Conservation (phyloP, 257 asterid genomes). For the Solanum phureja region DNA sequence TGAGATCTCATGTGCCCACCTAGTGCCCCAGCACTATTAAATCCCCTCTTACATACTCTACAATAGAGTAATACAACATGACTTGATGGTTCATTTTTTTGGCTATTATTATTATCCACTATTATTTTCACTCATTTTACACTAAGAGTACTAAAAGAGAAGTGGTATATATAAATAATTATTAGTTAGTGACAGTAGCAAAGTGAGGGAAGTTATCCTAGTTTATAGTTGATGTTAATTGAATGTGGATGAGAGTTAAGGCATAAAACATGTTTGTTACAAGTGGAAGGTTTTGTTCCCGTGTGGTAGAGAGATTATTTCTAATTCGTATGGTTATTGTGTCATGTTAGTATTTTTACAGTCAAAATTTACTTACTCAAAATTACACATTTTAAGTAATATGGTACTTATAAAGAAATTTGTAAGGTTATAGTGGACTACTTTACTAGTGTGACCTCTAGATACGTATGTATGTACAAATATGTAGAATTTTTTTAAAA, state of each 20-base stretch:
- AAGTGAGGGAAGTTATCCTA: slow-evolving; percentile 41
- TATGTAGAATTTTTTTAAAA: too few species aligned
- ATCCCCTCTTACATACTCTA: slow-evolving; percentile 32
- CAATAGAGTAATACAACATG: slow-evolving; percentile 23
- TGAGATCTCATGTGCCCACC: slow-evolving; percentile 68
- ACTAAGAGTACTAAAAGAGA: neutral
- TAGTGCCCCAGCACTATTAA: slow-evolving; percentile 40
- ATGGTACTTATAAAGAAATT: neutral
- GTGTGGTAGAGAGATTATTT: slow-evolving; percentile 26
- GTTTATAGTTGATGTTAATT: slow-evolving; percentile 42
- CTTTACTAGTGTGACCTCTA: neutral
- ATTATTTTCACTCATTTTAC: neutral
- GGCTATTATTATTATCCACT: slow-evolving; percentile 8
- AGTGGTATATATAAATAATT: slow-evolving; percentile 3
- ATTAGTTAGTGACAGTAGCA: slow-evolving; percentile 17
- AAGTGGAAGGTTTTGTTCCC: slow-evolving; percentile 13
- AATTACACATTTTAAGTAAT: neutral
- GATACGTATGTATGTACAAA: neutral
- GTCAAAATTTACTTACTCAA: neutral
- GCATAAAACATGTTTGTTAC: slow-evolving; percentile 16
- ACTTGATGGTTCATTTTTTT: slow-evolving; percentile 2
- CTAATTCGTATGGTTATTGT: slow-evolving; percentile 23
- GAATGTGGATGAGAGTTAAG: slow-evolving; percentile 40
- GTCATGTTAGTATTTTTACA: neutral
- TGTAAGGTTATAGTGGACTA: neutral